A percentile compares a stretch with the other conserved stretches of the same genome.
These are phyloP conservation scores for Suhomyces wounanorum DNA, from an alignment of 1,139 yeast species.

Conservation along the genomic window DNA sequence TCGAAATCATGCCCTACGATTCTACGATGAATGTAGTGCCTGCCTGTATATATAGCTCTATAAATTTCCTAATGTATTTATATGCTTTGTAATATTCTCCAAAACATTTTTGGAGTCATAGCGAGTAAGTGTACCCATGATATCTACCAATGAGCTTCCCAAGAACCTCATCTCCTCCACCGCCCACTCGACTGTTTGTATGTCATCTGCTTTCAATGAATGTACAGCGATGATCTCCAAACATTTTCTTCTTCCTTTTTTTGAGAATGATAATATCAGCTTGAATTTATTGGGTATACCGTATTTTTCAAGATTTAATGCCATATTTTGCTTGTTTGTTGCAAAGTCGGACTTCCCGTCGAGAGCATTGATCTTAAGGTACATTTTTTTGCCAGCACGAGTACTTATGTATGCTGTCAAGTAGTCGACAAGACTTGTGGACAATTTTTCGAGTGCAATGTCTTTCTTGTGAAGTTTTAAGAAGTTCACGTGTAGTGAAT, in stretches of 20 bases:
- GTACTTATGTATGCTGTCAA: slow-evolving; percentile 14
- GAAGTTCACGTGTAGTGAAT: slow-evolving; percentile 14
- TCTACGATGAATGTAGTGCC: background rate
- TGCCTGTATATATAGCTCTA: slow-evolving; percentile 12
- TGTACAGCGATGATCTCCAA: slow-evolving; percentile 23
- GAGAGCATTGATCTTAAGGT: slow-evolving; percentile 11
- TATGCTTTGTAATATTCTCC: slow-evolving; percentile 4
- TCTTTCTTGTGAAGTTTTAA: slow-evolving; percentile 15
- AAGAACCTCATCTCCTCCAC: slow-evolving; percentile 33
- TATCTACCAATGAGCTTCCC: slow-evolving; percentile 33
- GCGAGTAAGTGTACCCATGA: slow-evolving; percentile 9
- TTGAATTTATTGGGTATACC: slow-evolving; percentile 20
- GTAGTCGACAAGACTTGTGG: slow-evolving; percentile 11
- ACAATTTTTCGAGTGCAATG: slow-evolving; percentile 14
- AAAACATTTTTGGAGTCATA: background rate
- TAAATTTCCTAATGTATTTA: slow-evolving; percentile 11
- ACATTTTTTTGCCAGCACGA: slow-evolving; percentile 19
- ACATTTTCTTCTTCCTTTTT: slow-evolving; percentile 17
- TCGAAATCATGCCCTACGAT: background rate
- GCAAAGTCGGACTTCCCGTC: slow-evolving; percentile 11
- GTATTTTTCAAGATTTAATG: slow-evolving; percentile 17
- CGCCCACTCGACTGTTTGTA: slow-evolving; percentile 31
- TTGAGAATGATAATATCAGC: slow-evolving; percentile 15
- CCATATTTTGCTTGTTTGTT: slow-evolving; percentile 3
- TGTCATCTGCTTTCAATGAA: slow-evolving; percentile 29